Evolutionary conservation across 371 early-diverging fungal genomes (phyloP).

Genomic region (Apophysomyces sp.): DNA sequence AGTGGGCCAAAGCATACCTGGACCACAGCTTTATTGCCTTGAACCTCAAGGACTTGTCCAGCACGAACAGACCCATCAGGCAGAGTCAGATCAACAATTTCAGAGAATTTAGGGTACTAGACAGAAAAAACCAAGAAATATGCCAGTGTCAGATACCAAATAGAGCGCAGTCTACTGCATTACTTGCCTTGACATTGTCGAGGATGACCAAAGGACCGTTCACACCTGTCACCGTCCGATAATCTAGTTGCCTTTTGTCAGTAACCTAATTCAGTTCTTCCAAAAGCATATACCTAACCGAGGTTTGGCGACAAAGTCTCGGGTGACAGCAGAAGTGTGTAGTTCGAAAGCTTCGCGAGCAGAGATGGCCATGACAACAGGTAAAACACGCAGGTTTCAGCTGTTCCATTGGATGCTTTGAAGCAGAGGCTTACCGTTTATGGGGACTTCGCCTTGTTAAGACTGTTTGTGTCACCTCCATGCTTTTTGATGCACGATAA

Average conservation of each 20-base stretch:
- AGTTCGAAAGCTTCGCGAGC: conserved; percentile 66
- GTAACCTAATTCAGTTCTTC: background rate
- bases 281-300: conserved; percentile 69
- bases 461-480: too few relatives aligned
- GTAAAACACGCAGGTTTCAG: too few relatives aligned
- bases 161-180: too few relatives aligned
- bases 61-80: conserved; percentile 96
- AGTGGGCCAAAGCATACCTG: too few relatives aligned
- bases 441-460: too few relatives aligned
- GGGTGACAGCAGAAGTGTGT: conserved; percentile 82
- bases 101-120: conserved; percentile 97
- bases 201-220: conserved; percentile 99
- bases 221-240: conserved; percentile 98
- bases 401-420: too few relatives aligned
- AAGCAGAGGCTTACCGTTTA: background rate
- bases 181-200: conserved; percentile 98
- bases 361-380: conserved; percentile 43
- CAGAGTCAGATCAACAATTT: conserved; percentile 98
- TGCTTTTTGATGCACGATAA: too few relatives aligned
- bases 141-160: too few relatives aligned
- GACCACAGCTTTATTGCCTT: conserved; percentile 98
- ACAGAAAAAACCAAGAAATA: too few relatives aligned
- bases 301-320: conserved; percentile 89
- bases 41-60: conserved; percentile 99
- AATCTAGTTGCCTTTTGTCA: conserved; percentile 66